phyloP scores from a whole-genome alignment of 345 rosid species.

The Turnera subulata region DNA sequence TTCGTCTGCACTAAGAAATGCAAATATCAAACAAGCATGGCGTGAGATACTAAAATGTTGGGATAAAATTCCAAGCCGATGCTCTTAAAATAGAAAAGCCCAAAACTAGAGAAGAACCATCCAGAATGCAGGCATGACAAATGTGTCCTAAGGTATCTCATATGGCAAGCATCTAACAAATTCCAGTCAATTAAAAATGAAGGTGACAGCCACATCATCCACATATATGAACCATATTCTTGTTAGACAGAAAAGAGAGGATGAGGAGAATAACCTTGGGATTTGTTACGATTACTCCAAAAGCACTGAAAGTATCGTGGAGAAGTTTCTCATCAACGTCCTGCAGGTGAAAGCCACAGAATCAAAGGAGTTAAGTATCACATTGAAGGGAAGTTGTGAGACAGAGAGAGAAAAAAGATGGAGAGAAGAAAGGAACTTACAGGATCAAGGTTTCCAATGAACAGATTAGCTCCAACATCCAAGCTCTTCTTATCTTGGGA shows the following conservation, averaged over 20 bases:
- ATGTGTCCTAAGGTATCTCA: too few relatives aligned
- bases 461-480: conserved; percentile 98
- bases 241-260: not conserved
- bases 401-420: too few relatives aligned
- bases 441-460: conserved; percentile 95
- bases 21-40: too few relatives aligned
- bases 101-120: too few relatives aligned
- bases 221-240: not conserved
- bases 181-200: too few relatives aligned
- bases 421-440: conserved; percentile 39
- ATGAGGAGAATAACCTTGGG: conserved; percentile 63
- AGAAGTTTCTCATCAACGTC: conserved; percentile 97
- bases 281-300: conserved; percentile 92
- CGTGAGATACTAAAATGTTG: too few relatives aligned
- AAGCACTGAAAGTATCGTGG: conserved; percentile 96
- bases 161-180: too few relatives aligned
- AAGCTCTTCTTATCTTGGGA: conserved; percentile 98
- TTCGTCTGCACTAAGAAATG: too few relatives aligned
- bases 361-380: conserved; percentile 1
- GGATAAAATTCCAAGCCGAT: too few relatives aligned
- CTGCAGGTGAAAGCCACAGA: conserved; percentile 38
- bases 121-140: too few relatives aligned
- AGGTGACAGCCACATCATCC: not conserved
- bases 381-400: too few relatives aligned
- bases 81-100: too few relatives aligned